Conservation (phyloP, 352 stramenopile species). For the Thraustochytrium sp. region DNA sequence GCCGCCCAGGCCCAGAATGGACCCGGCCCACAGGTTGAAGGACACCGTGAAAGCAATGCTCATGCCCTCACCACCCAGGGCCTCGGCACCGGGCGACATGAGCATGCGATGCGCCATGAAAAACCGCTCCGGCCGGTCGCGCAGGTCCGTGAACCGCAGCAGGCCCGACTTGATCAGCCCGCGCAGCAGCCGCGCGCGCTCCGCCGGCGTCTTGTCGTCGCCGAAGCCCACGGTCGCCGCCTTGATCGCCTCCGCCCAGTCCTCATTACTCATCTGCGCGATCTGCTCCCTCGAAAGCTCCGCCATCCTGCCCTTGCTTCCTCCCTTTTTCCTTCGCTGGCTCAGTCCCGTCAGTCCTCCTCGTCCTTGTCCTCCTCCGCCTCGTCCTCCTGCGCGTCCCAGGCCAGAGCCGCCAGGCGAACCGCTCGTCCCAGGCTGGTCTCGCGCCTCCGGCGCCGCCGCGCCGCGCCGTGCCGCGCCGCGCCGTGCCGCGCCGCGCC, state of each 20-base stretch:
- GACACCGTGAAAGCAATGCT: conserved; percentile 50
- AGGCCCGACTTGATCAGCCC: conserved; percentile 46
- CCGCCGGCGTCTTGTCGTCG: not conserved
- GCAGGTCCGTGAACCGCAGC: conserved; percentile 50
- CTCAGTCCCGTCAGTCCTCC: no score
- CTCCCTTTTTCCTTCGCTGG: no score
- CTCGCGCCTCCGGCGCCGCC: no score
- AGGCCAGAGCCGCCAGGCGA: no score
- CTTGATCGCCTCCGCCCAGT: not conserved
- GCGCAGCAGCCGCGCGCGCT: conserved; percentile 43
- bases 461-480: no score
- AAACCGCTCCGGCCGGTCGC: conserved; percentile 50
- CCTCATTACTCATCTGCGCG: not conserved
- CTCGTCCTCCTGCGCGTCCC: no score
- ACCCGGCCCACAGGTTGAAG: conserved; percentile 51
- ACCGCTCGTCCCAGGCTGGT: no score
- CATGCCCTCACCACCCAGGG: conserved; percentile 45
- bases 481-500: no score
- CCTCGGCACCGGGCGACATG: not conserved
- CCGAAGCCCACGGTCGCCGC: not conserved
- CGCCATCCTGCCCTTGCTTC: no score
- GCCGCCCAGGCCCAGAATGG: conserved; percentile 48
- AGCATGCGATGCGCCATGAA: conserved; percentile 50
- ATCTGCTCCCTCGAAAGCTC: not conserved
- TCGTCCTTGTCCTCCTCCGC: no score